Evolutionary conservation across 106 monocot genomes (phyloP).

Genomic region (Xerophyta viscosa): DNA sequence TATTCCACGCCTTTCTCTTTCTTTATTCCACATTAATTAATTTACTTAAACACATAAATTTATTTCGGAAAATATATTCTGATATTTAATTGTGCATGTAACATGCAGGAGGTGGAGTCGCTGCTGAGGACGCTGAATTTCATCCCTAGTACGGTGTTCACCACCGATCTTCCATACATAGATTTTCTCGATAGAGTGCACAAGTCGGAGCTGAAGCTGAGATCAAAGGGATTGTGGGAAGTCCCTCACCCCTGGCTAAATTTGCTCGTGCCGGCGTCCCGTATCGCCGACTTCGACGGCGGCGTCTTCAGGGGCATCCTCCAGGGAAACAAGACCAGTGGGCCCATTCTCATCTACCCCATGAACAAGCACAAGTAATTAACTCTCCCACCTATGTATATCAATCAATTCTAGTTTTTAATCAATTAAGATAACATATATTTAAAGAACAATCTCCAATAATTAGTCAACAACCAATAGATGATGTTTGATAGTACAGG

Average conservation of each 20-base stretch:
- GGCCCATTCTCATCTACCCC: constrained; percentile 91
- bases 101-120: constrained; percentile 42
- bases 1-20: constrained; percentile 16
- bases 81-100: neutral
- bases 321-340: constrained; percentile 31
- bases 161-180: constrained; percentile 58
- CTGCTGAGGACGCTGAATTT: constrained; percentile 50
- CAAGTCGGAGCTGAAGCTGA: constrained; percentile 55
- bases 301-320: constrained; percentile 69
- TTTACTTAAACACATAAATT: constrained; percentile 6
- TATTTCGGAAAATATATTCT: no score
- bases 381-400: neutral
- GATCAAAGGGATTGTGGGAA: constrained; percentile 71
- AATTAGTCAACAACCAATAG: no score
- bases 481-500: no score
- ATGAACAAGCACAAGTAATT: constrained; percentile 75
- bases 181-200: constrained; percentile 83
- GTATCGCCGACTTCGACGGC: constrained; percentile 53
- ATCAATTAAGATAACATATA: no score
- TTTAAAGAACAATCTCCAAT: no score
- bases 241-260: constrained; percentile 96
- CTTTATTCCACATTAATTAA: no score
- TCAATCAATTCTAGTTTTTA: no score
- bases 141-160: constrained; percentile 58
- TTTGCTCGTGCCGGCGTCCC: constrained; percentile 70